A percentile compares a stretch with the other conserved stretches of the same genome.
Evolutionary conservation across 768 basidiomycete genomes (phyloP).

Genomic region (Clavaria fumosa): DNA sequence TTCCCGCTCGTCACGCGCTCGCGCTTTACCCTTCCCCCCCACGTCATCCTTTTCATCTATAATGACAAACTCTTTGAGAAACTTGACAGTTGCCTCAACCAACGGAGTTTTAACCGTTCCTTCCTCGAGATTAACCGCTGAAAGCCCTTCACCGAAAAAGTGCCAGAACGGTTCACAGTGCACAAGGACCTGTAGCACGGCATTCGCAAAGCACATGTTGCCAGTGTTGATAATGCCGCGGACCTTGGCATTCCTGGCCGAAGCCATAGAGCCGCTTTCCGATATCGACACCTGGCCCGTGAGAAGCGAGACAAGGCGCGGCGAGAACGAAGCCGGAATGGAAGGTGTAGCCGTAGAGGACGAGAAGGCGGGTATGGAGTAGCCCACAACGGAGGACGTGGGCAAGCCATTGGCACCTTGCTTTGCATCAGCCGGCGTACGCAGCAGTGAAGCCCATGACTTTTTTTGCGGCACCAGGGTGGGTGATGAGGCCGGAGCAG

Average conservation of each 20-base stretch:
- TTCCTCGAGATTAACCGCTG: slow-evolving; percentile 17
- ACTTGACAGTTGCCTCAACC: slow-evolving; percentile 53
- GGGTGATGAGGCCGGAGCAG: slow-evolving; percentile 1
- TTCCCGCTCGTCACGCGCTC: slow-evolving; percentile 12
- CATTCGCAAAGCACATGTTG: slow-evolving; percentile 97
- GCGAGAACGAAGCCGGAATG: slow-evolving; percentile 25
- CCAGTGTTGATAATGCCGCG: slow-evolving; percentile 87
- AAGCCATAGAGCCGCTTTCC: slow-evolving; percentile 5
- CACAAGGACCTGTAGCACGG: slow-evolving; percentile 79
- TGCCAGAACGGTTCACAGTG: slow-evolving; percentile 80
- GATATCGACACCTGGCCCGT: no score
- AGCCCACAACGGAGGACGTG: slow-evolving; percentile 54
- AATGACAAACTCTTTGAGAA: slow-evolving; percentile 59
- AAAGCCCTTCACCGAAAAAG: slow-evolving; percentile 58
- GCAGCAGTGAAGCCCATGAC: slow-evolving; percentile 65
- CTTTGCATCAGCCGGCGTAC: slow-evolving; percentile 24
- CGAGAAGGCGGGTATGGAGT: slow-evolving; percentile 52
- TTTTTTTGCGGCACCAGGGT: slow-evolving; percentile 31
- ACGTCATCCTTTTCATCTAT: slow-evolving; percentile 15
- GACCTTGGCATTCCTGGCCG: slow-evolving; percentile 31
- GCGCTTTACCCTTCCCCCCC: slow-evolving; percentile 24
- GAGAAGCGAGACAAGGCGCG: slow-evolving; percentile 41
- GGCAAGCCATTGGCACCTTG: slow-evolving; percentile 38
- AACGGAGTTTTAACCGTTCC: slow-evolving; percentile 31
- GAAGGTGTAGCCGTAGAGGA: slow-evolving; percentile 14